These are phyloP conservation scores for Aphanocladium album DNA, from an alignment of 2,329 filamentous ascomycete species.

Conservation along the genomic window DNA sequence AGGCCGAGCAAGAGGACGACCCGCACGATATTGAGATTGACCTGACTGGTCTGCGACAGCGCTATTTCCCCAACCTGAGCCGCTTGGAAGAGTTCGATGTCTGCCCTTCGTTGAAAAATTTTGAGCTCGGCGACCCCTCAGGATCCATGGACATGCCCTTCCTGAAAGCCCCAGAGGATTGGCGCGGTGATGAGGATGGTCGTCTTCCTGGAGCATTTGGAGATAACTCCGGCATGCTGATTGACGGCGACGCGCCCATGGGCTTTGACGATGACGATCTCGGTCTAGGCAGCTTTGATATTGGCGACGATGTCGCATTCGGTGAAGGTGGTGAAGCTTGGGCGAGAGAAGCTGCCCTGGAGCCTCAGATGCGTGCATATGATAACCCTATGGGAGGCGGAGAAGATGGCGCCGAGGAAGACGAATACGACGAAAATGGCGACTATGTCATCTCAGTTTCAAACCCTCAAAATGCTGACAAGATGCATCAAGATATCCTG, in stretches of 20 bases:
- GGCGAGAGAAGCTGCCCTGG: conserved; percentile 82
- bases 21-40: conserved; percentile 65
- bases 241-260: conserved; percentile 79
- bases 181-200: conserved; percentile 65
- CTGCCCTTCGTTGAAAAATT: conserved; percentile 89
- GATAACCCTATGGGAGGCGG: conserved; percentile 61
- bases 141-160: conserved; percentile 88
- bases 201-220: conserved; percentile 49
- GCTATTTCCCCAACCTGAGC: conserved; percentile 80
- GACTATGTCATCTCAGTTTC: conserved; percentile 78
- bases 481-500: conserved; percentile 87
- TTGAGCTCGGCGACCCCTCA: conserved; percentile 82
- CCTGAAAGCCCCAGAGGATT: conserved; percentile 81
- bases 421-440: conserved; percentile 50
- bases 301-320: conserved; percentile 73
- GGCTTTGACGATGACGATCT: conserved; percentile 71
- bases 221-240: conserved; percentile 73
- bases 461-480: conserved; percentile 58
- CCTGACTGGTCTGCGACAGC: conserved; percentile 64
- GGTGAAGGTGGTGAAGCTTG: conserved; percentile 95
- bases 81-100: conserved; percentile 81
- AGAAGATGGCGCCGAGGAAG: conserved; percentile 42
- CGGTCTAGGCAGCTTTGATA: conserved; percentile 65
- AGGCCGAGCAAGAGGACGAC: conserved; percentile 39
- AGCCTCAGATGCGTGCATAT: conserved; percentile 80